These are phyloP conservation scores for Cercospora sp. DNA, from an alignment of 2,329 filamentous ascomycete genomes.

Conservation along the genomic window DNA sequence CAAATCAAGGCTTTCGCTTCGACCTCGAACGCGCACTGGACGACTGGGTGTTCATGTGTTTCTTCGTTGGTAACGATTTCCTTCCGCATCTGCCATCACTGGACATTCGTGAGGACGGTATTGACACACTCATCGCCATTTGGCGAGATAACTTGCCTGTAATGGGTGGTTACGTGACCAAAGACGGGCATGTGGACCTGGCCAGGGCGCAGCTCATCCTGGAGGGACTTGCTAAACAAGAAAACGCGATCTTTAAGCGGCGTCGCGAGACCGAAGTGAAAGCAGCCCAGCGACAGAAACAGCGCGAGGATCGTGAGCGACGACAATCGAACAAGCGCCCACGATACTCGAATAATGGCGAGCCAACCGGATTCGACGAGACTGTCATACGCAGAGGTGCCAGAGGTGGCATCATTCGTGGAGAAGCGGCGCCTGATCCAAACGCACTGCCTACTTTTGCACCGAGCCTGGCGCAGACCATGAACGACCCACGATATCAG, in stretches of 20 bases:
- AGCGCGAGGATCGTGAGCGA: constrained; percentile 69
- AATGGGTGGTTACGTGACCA: constrained; percentile 96
- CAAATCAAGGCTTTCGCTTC: constrained; percentile 80
- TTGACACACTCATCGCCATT: constrained; percentile 93
- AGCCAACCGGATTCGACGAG: constrained; percentile 36
- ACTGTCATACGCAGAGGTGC: constrained; percentile 39
- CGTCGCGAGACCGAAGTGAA: constrained; percentile 84
- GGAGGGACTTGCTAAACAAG: constrained; percentile 83
- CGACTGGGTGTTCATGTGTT: constrained; percentile 99
- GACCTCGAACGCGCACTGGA: constrained; percentile 92
- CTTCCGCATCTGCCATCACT: constrained; percentile 94
- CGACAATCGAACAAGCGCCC: constrained; percentile 47
- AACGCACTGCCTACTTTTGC: constrained; percentile 58
- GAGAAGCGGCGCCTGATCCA: constrained; percentile 40
- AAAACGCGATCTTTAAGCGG: constrained; percentile 88
- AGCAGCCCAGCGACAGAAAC: constrained; percentile 74
- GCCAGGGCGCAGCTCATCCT: constrained; percentile 84
- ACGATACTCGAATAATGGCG: constrained; percentile 35
- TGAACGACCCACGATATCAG: constrained; percentile 54
- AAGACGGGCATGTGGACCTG: constrained; percentile 89
- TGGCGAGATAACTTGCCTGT: constrained; percentile 89
- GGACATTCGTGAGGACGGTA: constrained; percentile 95
- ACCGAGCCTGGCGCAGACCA: constrained; percentile 55
- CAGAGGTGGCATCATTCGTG: constrained; percentile 37
- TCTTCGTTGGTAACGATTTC: constrained; percentile 98